A percentile compares a stretch with the other conserved stretches of the same genome.
Conservation (phyloP, 805 yeast genomes). For the Debaryomyces hansenii region DNA sequence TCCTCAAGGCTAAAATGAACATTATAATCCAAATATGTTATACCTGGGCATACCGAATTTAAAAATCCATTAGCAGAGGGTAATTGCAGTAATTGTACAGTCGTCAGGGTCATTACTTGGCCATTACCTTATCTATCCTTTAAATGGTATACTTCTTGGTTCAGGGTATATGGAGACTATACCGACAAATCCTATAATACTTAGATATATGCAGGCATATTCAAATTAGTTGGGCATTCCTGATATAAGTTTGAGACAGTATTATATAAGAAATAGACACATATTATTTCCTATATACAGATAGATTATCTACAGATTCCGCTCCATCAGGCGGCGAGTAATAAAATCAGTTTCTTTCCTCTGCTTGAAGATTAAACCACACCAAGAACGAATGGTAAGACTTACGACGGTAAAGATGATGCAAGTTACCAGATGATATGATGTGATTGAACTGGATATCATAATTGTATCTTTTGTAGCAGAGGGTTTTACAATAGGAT, state of each 20-base stretch:
- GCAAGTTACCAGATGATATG: no score
- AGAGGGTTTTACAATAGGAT: no score
- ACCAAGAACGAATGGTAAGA: neutral
- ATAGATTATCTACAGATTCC: neutral
- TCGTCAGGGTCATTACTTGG: constrained; percentile 24
- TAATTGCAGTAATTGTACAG: constrained; percentile 15
- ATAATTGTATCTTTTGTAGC: no score
- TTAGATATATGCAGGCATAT: no score
- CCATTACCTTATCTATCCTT: neutral
- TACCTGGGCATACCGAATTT: constrained; percentile 39
- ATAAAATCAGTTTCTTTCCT: neutral
- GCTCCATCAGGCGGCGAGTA: neutral
- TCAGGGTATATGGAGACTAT: no score
- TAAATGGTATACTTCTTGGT: neutral
- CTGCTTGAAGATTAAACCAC: neutral
- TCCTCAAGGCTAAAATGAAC: constrained; percentile 27
- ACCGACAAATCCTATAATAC: no score
- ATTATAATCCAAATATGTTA: constrained; percentile 30
- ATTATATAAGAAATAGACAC: neutral
- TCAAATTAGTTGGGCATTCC: no score
- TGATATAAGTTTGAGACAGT: no score
- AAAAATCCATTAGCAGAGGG: constrained; percentile 32
- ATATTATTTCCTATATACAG: neutral
- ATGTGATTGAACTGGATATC: no score
- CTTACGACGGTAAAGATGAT: no score